Evolutionary conservation across 345 rosid species (phyloP), one percentile per base, ranked within the genome.

Genomic region (Arabis alpina): DNA sequence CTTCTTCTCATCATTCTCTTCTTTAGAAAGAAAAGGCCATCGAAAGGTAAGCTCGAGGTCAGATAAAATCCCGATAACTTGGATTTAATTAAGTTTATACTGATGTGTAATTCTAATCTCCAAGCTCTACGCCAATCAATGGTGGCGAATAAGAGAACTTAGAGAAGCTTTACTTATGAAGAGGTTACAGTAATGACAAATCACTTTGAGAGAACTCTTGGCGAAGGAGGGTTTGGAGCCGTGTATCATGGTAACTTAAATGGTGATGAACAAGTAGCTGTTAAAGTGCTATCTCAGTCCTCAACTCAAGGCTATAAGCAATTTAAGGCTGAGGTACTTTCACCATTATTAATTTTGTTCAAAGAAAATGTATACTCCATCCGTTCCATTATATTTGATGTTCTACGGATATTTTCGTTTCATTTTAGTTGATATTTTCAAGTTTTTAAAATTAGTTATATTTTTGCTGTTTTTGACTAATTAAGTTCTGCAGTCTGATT

Each of bases 141-240:
- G 32, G 34, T 60, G 19, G 32, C 37, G 0, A 60, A 43, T 2
- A 60, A 60, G 47, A 56, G 12, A 56, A 56, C 45, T 4, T 56
- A 60, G 47, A 56, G 12, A 56, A 56, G 61, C 4, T 56, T 56
- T 37, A 56, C 61, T 14, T 37, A 37, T 56, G 28, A 5, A 8
- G 79, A 77, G 37, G 54, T 82, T n/a, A 34, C 43, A 6, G 59
- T 4, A 0, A 77, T 85, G 2, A 85, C 87, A 15, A 44, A 71
- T 15, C 73, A 82, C 55, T 85, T 85, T 14, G 19, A 25, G 9
- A 78, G 12, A 47, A 41, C 57, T 36, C 50, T 79, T 36, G 87
- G 89, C 4, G 61, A 77, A 68, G 89, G 84, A 43, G 85, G 87
- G 6, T 83, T 79, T 19, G 89, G 89, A 61, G 69, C 59, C 9